A percentile compares a stretch with the other conserved stretches of the same genome.
These are phyloP conservation scores for Kuraishia piskuri DNA, from an alignment of 805 yeast species.

Conservation along the genomic window DNA sequence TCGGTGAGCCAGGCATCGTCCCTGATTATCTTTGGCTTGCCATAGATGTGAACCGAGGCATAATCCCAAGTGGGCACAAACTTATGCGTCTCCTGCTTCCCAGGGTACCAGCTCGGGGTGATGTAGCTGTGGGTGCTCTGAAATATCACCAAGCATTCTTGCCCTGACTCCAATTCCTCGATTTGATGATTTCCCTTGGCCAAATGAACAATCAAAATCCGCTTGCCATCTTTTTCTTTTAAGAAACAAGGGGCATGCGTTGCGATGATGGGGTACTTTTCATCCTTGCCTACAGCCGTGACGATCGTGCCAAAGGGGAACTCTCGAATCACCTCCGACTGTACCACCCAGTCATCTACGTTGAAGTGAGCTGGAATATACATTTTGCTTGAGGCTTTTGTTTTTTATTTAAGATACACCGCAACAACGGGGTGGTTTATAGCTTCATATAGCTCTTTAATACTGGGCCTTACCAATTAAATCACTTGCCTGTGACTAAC, in stretches of 20 bases:
- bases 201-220: slow-evolving; percentile 40
- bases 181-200: slow-evolving; percentile 45
- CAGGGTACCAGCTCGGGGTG: slow-evolving; percentile 51
- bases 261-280: slow-evolving; percentile 26
- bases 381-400: slow-evolving; percentile 13
- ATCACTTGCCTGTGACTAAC: not conserved
- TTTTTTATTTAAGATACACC: too few species aligned
- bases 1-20: slow-evolving; percentile 38
- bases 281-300: slow-evolving; percentile 26
- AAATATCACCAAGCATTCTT: slow-evolving; percentile 41
- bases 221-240: slow-evolving; percentile 22
- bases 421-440: too few species aligned
- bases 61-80: slow-evolving; percentile 69
- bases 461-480: not conserved
- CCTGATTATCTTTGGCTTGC: slow-evolving; percentile 33
- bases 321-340: slow-evolving; percentile 30
- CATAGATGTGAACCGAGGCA: slow-evolving; percentile 47
- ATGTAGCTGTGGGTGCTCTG: slow-evolving; percentile 44
- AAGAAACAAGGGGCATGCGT: slow-evolving; percentile 51
- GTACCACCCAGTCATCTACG: slow-evolving; percentile 25
- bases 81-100: slow-evolving; percentile 47
- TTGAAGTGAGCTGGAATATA: slow-evolving; percentile 19
- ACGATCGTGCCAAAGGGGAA: slow-evolving; percentile 47
- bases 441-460: not conserved
- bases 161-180: slow-evolving; percentile 27